Evolutionary conservation across 192 early-diverging fungal genomes (phyloP).

Genomic region (Mortierella antarctica): DNA sequence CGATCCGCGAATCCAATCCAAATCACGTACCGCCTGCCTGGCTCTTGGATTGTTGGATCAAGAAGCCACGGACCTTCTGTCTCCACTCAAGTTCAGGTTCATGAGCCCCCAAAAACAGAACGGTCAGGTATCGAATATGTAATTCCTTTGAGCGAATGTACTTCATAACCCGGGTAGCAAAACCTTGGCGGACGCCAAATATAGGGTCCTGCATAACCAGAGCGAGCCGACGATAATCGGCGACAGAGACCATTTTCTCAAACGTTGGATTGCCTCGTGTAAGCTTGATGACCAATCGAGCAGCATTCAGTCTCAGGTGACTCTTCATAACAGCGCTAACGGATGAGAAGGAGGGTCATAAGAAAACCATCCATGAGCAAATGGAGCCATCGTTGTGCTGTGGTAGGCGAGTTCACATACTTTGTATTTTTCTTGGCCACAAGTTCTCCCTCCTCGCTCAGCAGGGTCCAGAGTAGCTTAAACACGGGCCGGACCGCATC

Average conservation of each 20-base stretch:
- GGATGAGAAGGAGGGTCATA: too few relatives aligned
- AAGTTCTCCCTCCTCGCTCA: conserved; percentile 76
- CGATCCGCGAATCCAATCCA: neutral
- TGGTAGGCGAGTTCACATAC: conserved; percentile 5
- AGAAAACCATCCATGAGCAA: neutral
- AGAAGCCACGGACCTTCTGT: conserved; percentile 68
- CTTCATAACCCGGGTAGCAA: conserved; percentile 79
- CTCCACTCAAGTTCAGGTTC: conserved; percentile 83
- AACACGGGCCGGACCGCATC: conserved; percentile 63
- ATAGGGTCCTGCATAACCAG: conserved; percentile 80
- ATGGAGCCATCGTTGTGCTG: neutral
- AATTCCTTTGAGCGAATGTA: conserved; percentile 69
- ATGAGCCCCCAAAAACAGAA: conserved; percentile 84
- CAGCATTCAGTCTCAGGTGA: conserved; percentile 76
- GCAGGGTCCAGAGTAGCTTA: conserved; percentile 69
- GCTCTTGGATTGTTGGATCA: conserved; percentile 28
- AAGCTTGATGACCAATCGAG: conserved; percentile 72
- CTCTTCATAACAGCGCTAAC: conserved; percentile 58
- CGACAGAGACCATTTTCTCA: conserved; percentile 61
- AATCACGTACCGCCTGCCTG: conserved; percentile 39
- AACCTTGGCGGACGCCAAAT: conserved; percentile 80
- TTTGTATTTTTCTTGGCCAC: conserved; percentile 59
- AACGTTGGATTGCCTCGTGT: conserved; percentile 59
- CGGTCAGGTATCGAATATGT: conserved; percentile 74
- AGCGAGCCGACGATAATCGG: conserved; percentile 70